Base-by-base conservation (phyloP, 1,284 basidiomycete species). In the Pterulicium gracile region DNA sequence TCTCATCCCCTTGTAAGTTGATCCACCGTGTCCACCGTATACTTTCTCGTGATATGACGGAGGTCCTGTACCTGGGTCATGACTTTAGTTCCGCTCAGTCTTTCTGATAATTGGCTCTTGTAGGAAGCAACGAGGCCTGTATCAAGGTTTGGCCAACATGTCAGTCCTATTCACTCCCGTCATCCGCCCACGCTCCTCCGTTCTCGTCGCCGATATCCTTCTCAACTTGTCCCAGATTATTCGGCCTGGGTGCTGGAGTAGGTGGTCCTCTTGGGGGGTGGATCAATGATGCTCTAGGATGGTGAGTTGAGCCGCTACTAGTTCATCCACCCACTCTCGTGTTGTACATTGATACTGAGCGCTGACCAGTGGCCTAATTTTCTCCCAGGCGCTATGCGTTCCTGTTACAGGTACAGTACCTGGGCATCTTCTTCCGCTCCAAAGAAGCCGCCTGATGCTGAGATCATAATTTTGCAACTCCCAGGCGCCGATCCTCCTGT, bases 251-350 rank as follows among this genome's bases (percentile, higher is more conserved):
- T 52, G 77, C 84, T 42, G 87, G 83, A 34, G 67, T 92, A n/a
- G 91, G 91, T 42, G 91, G 88, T 17, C 90, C 91, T n/a, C 54
- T 94, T 4, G 91, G 90, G 35, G 90, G 91, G 20, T 87, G 84
- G 77, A 72, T 91, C 54, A 84, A 86, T 56, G 90, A 93, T 61
- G 70, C 57, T 15, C 77, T 88, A 55, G 88, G 88, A 57, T 93
- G 90, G 90, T 87, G 56, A 51, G 81, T 62, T 51, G 42, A 41
- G 12, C 44, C 44, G 36, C 48, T 47, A 14, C 51, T 23, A 46
- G 41, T 47, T 53, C 43, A 56, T 51, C 39, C 50, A 32, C 10
- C 27, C 36, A 7, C 36, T 39, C 19, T 18, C 19, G 7, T 10
- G 5, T 39, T 7, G 36, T 39, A 17, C 15, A 17, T 17, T 21